phyloP scores from a whole-genome alignment of 805 yeast genomes.

The Candida caryicola region DNA sequence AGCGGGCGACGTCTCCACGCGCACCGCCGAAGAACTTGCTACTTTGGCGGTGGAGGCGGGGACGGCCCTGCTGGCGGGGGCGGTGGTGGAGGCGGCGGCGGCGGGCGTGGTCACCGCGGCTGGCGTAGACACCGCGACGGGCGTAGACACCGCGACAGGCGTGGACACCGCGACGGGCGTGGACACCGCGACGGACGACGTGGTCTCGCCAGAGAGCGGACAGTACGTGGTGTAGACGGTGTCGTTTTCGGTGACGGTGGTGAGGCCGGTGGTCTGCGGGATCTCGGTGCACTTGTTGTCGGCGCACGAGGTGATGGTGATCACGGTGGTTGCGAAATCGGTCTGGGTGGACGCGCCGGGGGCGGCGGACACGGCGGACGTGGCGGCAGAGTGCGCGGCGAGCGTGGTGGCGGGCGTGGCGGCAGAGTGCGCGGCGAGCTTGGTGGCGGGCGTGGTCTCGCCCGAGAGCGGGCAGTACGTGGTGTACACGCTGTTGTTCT shows the following conservation, averaged over 20 bases:
- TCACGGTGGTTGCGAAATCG: conserved; percentile 9
- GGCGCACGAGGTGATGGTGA: conserved; percentile 19
- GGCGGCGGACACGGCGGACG: background rate
- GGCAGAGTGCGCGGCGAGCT: background rate
- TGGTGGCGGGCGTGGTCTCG: background rate
- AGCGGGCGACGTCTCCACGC: conserved; percentile 8
- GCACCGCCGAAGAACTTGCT: conserved; percentile 6
- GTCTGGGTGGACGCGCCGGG: conserved; percentile 2
- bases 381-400: conserved; percentile 2
- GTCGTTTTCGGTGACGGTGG: conserved; percentile 15
- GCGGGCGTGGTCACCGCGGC: conserved; percentile 6
- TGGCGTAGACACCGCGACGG: conserved; percentile 1
- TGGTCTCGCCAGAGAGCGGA: conserved; percentile 15
- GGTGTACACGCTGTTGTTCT: conserved; percentile 17
- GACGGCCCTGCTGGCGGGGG: conserved; percentile 1
- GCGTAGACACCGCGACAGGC: conserved; percentile 7
- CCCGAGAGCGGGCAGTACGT: conserved; percentile 17
- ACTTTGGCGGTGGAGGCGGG: conserved; percentile 4
- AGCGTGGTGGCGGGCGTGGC: conserved; percentile 1
- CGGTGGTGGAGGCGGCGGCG: conserved; percentile 12
- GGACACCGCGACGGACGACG: background rate
- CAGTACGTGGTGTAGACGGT: conserved; percentile 25
- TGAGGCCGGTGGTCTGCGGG: conserved; percentile 13
- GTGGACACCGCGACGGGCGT: conserved; percentile 6
- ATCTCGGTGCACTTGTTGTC: conserved; percentile 17